These are phyloP conservation scores for Nakazawaea pomicola DNA, from an alignment of 805 yeast genomes.

Conservation along the genomic window DNA sequence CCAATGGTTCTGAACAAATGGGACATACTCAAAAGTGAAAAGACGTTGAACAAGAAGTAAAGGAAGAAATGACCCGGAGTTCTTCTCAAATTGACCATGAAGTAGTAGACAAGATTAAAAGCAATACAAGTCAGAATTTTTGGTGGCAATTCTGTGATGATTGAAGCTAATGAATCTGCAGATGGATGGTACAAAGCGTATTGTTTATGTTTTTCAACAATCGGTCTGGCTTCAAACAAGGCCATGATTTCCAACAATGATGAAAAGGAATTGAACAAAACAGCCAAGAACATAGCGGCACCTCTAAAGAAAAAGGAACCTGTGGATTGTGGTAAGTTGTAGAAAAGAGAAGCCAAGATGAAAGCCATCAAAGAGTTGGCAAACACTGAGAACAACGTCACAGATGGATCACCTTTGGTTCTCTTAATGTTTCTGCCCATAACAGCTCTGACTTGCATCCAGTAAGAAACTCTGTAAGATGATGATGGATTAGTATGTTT, in stretches of 20 bases:
- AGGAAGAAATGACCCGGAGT: slow-evolving; percentile 52
- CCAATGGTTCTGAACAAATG: slow-evolving; percentile 42
- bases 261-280: slow-evolving; percentile 39
- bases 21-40: slow-evolving; percentile 49
- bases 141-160: slow-evolving; percentile 53
- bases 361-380: slow-evolving; percentile 44
- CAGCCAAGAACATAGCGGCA: slow-evolving; percentile 29
- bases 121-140: slow-evolving; percentile 37
- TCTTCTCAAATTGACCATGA: slow-evolving; percentile 48
- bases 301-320: slow-evolving; percentile 39
- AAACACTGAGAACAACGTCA: slow-evolving; percentile 29
- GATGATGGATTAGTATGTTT: slow-evolving; percentile 36
- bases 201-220: slow-evolving; percentile 54
- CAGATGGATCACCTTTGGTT: slow-evolving; percentile 39
- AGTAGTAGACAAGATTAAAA: slow-evolving; percentile 48
- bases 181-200: slow-evolving; percentile 57
- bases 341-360: slow-evolving; percentile 45
- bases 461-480: slow-evolving; percentile 40
- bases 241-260: slow-evolving; percentile 39
- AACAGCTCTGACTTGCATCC: slow-evolving; percentile 42
- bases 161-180: slow-evolving; percentile 60
- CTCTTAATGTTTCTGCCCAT: slow-evolving; percentile 39
- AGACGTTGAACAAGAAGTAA: slow-evolving; percentile 37
- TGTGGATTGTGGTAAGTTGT: slow-evolving; percentile 33
- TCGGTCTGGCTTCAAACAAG: slow-evolving; percentile 43